Percentiles rank a stretch among this genome's conserved stretches.
Evolutionary conservation across 306 rosid species (phyloP).

Genomic region (Medicago arabica): DNA sequence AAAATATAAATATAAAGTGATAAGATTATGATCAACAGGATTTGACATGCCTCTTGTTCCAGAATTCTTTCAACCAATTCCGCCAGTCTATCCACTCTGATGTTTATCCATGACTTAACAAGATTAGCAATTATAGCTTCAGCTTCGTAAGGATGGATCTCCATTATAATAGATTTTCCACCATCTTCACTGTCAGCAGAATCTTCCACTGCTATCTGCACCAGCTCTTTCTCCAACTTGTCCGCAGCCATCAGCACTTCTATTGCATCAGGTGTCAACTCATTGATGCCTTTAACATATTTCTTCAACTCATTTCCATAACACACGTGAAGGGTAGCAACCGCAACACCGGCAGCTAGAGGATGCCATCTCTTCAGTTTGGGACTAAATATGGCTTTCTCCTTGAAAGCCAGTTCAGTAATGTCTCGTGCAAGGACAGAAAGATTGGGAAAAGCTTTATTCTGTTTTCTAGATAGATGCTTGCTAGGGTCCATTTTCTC

Average conservation of each 20-base stretch:
- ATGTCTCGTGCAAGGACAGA: constrained; percentile 71
- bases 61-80: constrained; percentile 88
- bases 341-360: constrained; percentile 82
- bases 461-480: constrained; percentile 64
- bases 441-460: constrained; percentile 57
- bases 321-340: constrained; percentile 89
- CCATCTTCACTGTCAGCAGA: constrained; percentile 97
- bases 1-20: neutral
- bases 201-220: constrained; percentile 94
- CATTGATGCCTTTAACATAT: constrained; percentile 62
- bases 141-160: constrained; percentile 98
- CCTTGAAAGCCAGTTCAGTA: constrained; percentile 70
- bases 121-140: constrained; percentile 70
- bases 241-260: constrained; percentile 85
- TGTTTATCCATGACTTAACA: constrained; percentile 82
- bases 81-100: constrained; percentile 81
- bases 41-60: constrained; percentile 75
- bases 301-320: constrained; percentile 80
- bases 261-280: constrained; percentile 82
- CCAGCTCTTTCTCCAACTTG: constrained; percentile 94
- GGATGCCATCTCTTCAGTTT: constrained; percentile 87
- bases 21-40: constrained; percentile 30
- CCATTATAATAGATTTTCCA: constrained; percentile 85
- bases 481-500: constrained; percentile 63
- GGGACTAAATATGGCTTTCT: constrained; percentile 84